Evolutionary conservation across 352 stramenopile species (phyloP).

Genomic region (Phytophthora pseudosyringae): DNA sequence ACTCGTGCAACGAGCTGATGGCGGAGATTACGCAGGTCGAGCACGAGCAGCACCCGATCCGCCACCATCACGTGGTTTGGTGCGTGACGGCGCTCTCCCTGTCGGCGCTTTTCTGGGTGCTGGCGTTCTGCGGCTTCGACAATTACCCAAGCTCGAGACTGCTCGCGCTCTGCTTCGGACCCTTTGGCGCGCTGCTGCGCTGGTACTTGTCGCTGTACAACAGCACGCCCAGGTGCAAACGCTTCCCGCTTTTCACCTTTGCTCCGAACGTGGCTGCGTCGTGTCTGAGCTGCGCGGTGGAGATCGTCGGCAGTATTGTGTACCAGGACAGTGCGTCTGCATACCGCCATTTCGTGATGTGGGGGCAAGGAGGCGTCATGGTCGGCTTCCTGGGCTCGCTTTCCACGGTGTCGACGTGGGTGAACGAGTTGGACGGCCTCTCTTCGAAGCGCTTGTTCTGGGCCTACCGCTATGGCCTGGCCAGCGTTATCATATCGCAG

Average conservation of each 20-base stretch:
- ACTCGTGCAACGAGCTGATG: slow-evolving; percentile 52
- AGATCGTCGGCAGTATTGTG: slow-evolving; percentile 49
- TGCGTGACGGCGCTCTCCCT: slow-evolving; percentile 22
- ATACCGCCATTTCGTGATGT: slow-evolving; percentile 52
- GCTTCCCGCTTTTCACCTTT: slow-evolving; percentile 73
- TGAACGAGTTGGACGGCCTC: slow-evolving; percentile 63
- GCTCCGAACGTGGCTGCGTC: slow-evolving; percentile 66
- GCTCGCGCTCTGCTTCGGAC: slow-evolving; percentile 60
- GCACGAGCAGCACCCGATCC: slow-evolving; percentile 47
- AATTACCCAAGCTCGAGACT: slow-evolving; percentile 61
- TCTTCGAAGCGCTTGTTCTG: slow-evolving; percentile 51
- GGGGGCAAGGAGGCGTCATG: slow-evolving; percentile 50
- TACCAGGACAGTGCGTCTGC: slow-evolving; percentile 30
- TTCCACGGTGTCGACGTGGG: slow-evolving; percentile 74
- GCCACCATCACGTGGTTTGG: slow-evolving; percentile 42
- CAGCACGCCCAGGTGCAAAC: slow-evolving; percentile 48
- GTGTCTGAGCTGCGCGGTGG: slow-evolving; percentile 50
- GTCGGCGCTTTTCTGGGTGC: slow-evolving; percentile 49
- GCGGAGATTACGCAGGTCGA: slow-evolving; percentile 58
- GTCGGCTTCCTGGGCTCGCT: slow-evolving; percentile 71
- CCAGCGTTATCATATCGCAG: slow-evolving; percentile 57
- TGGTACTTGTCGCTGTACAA: slow-evolving; percentile 69
- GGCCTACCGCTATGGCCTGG: slow-evolving; percentile 62
- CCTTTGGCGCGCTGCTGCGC: slow-evolving; percentile 61
- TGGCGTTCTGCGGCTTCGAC: slow-evolving; percentile 52